Evolutionary conservation across 169 alveolate species (phyloP), one percentile per base, ranked within the genome.

Genomic region (Cryptosporidium canis): DNA sequence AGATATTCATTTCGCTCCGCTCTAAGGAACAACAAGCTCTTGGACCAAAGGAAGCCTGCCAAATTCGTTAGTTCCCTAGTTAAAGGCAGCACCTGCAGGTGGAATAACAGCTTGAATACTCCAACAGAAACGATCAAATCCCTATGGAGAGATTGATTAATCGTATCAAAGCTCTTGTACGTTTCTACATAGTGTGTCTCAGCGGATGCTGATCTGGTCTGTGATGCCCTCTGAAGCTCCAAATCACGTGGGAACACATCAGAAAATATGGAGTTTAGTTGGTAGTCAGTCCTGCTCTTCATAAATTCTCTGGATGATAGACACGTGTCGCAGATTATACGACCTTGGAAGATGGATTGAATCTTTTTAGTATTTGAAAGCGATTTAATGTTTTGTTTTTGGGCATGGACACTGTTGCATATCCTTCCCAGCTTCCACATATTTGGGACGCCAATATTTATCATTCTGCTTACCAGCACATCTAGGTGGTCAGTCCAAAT

Each of bases 1-100:
- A 98, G 94, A 93, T 94, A 94, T 90, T 97, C 99, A 85, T 97
- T 97, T 58, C 99, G 93, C 93, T 97, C 99, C 3, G 99, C 99
- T 44, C 99, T 92, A 41, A 95, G 92, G 82, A 48, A 95, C 70
- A 67, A 94, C 71, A 94, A 48, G 56, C 98, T 95, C 51, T 95
- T 93, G 2, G 92, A 92, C 99, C 99, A 98, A 66, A 96, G 90
- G 87, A 97, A 97, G 44, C 99, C 99, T 18, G 99, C 98, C 47
- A 97, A 93, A 58, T 93, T 94, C 8, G 99, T 97, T 64, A 98
- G 94, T 91, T 97, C 97, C 66, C 97, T 95, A 0, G 99, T 97
- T 90, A 98, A 93, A 29, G 99, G 99, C 66, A 98, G 92, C 35
- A 96, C 94, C 92, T 95, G 90, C 48, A 96, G 53, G 29, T 66